phyloP scores from a whole-genome alignment of 1,284 basidiomycete genomes.

The Porodaedalea pini region DNA sequence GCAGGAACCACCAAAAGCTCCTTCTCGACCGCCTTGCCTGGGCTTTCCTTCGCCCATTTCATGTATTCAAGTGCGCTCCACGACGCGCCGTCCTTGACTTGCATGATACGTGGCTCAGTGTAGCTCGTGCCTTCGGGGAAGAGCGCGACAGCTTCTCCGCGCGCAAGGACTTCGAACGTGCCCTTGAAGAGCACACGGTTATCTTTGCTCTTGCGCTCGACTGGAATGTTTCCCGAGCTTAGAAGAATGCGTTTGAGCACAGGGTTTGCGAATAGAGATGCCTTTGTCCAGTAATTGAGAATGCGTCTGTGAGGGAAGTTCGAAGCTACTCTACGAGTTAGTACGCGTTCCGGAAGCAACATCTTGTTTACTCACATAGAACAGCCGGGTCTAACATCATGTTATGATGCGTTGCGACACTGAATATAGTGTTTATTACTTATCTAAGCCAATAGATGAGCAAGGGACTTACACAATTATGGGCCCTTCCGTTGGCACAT shows the following conservation, averaged over 20 bases:
- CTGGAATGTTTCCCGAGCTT: slow-evolving; percentile 92
- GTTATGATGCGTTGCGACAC: slow-evolving; percentile 85
- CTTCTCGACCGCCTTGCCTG: slow-evolving; percentile 40
- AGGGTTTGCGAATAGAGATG: slow-evolving; percentile 76
- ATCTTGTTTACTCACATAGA: slow-evolving; percentile 55
- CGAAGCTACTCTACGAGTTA: slow-evolving; percentile 47
- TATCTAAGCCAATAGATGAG: slow-evolving; percentile 17
- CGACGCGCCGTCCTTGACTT: slow-evolving; percentile 93
- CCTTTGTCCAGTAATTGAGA: slow-evolving; percentile 94
- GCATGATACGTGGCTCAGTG: slow-evolving; percentile 89
- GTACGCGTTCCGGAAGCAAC: slow-evolving; percentile 21
- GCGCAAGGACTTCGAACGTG: slow-evolving; percentile 81
- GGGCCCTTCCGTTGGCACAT: slow-evolving; percentile 80
- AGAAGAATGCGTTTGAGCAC: slow-evolving; percentile 71
- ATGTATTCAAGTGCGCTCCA: slow-evolving; percentile 94
- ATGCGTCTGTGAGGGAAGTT: slow-evolving; percentile 76
- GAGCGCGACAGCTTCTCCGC: slow-evolving; percentile 80
- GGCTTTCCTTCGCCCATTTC: slow-evolving; percentile 64
- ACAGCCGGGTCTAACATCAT: slow-evolving; percentile 88
- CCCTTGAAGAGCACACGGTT: slow-evolving; percentile 86
- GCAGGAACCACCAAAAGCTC: slow-evolving; percentile 69
- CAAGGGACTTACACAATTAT: slow-evolving; percentile 73
- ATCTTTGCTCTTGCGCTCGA: slow-evolving; percentile 90
- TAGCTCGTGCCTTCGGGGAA: slow-evolving; percentile 93
- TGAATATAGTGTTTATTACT: slow-evolving; percentile 32